Evolutionary conservation across 768 basidiomycete genomes (phyloP), one percentile per base, ranked within the genome.

Genomic region (Mycena maculata): DNA sequence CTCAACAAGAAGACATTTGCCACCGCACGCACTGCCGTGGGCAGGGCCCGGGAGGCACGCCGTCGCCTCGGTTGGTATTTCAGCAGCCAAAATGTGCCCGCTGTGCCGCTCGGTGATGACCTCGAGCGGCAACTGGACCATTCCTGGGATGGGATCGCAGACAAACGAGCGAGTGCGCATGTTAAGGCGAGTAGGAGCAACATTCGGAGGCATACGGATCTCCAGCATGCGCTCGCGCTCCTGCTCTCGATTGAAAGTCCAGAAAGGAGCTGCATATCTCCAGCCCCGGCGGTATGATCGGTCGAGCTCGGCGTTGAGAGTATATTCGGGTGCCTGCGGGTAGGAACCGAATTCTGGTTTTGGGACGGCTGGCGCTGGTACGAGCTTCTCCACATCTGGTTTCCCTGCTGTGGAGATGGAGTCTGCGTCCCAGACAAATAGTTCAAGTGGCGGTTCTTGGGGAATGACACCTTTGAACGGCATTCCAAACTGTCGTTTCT

Each of bases 71-170:
- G n/a, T n/a, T n/a, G n/a, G n/a, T n/a, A n/a, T n/a, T n/a, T n/a
- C n/a, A n/a, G n/a, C n/a, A n/a, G n/a, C n/a, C n/a, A n/a, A n/a
- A n/a, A n/a, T n/a, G n/a, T n/a, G n/a, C n/a, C n/a, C n/a, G n/a
- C n/a, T n/a, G n/a, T n/a, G n/a, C n/a, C n/a, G n/a, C n/a, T n/a
- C n/a, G n/a, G n/a, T n/a, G n/a, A n/a, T n/a, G n/a, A n/a, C n/a
- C n/a, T n/a, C 60, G 11, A 56, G 11, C 1, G 58, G 67, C 23
- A 62, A n/a, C 16, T 23, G 28, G 1, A 68, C 56, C 70, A 71
- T 71, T 4, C 70, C 70, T 1, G 48, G 48, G 6, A 71, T 65
- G 20, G 67, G 67, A 18, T 52, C 42, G 4, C 45, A 18, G 1
- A 60, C 20, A 36, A 58, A 64, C 12, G 27, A 28, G 4, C 23